phyloP scores from a whole-genome alignment of 2,329 filamentous ascomycete genomes.

The Scorias spongiosa region DNA sequence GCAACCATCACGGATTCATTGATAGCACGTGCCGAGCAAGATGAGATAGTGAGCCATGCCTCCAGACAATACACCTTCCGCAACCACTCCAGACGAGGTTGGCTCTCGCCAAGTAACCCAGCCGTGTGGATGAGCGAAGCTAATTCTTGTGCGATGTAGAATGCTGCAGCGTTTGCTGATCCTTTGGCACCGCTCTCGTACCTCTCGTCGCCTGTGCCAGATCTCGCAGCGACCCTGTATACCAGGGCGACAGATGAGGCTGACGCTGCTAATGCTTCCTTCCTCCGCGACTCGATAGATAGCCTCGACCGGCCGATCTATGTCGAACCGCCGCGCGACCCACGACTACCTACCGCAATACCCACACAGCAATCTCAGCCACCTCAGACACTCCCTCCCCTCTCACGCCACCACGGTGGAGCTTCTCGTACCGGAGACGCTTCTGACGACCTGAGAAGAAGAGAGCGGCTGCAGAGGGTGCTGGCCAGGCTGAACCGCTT shows the following conservation, averaged over 20 bases:
- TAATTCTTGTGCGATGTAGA: neutral
- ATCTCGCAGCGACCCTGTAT: slow-evolving; percentile 35
- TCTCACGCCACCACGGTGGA: neutral
- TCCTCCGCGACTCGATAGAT: slow-evolving; percentile 30
- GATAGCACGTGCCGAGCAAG: neutral
- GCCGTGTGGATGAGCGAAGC: no score
- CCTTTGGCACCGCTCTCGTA: slow-evolving; percentile 24
- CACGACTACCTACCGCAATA: slow-evolving; percentile 4
- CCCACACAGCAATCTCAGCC: neutral
- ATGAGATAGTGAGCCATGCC: neutral
- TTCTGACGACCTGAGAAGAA: slow-evolving; percentile 23
- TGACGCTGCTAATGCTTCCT: slow-evolving; percentile 35
- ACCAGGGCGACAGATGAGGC: slow-evolving; percentile 30
- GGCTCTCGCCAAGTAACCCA: no score
- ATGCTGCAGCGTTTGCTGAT: neutral
- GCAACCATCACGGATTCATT: no score
- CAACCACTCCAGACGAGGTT: neutral
- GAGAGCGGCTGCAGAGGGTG: slow-evolving; percentile 28
- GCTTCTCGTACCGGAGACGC: slow-evolving; percentile 7
- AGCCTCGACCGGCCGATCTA: slow-evolving; percentile 11
- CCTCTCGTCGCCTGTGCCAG: slow-evolving; percentile 34
- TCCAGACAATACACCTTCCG: neutral
- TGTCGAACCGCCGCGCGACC: slow-evolving; percentile 11
- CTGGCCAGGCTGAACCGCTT: slow-evolving; percentile 31
- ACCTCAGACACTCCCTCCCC: slow-evolving; percentile 1